Evolutionary conservation across 1,284 basidiomycete genomes (phyloP).

Genomic region (Lentinus polychrous): DNA sequence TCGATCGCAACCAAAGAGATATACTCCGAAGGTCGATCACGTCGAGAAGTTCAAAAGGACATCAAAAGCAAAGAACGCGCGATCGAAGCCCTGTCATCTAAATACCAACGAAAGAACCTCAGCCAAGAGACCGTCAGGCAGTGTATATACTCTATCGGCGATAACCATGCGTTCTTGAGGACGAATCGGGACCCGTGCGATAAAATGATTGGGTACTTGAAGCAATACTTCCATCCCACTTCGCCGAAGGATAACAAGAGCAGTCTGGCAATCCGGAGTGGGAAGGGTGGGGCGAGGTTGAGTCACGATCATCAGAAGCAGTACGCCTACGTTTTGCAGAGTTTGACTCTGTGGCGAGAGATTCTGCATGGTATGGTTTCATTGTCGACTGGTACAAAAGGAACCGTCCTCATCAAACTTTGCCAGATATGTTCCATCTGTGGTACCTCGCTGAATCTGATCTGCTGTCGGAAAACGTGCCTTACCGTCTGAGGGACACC

Average conservation of each 20-base stretch:
- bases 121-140: conserved; percentile 60
- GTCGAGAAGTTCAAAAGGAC: conserved; percentile 71
- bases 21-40: conserved; percentile 58
- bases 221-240: conserved; percentile 68
- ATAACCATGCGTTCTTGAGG: conserved; percentile 78
- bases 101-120: conserved; percentile 51
- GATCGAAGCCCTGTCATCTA: conserved; percentile 60
- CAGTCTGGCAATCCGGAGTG: conserved; percentile 70
- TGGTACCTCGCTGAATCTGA: conserved; percentile 78
- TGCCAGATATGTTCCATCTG: conserved; percentile 73
- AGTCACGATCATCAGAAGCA: conserved; percentile 79
- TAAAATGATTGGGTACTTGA: conserved; percentile 67
- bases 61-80: conserved; percentile 78
- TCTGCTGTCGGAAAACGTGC: conserved; percentile 60
- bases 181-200: conserved; percentile 81
- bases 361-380: conserved; percentile 61
- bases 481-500: conserved; percentile 74
- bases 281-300: conserved; percentile 67
- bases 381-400: neutral
- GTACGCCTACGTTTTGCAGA: conserved; percentile 76
- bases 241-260: conserved; percentile 52
- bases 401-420: neutral
- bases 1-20: conserved; percentile 73
- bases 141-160: conserved; percentile 77
- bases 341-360: conserved; percentile 76